phyloP scores from a whole-genome alignment of 1,139 yeast species.

The Zygoascus meyerae region DNA sequence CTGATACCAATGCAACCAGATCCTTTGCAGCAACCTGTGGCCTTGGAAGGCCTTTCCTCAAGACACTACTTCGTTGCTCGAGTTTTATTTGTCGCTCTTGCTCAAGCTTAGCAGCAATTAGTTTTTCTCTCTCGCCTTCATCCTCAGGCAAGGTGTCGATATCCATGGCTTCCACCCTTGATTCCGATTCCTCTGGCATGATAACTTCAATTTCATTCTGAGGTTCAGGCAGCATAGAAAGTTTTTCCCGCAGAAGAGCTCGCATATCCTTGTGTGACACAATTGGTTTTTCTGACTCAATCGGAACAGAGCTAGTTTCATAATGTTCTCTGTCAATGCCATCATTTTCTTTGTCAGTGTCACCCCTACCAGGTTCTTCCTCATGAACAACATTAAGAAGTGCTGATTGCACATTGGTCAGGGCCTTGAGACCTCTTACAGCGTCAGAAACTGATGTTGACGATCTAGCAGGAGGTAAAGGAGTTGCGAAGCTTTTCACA shows the following conservation, averaged over 20 bases:
- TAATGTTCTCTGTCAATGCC: too few relatives aligned
- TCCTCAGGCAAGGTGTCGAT: constrained; percentile 29
- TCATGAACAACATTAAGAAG: constrained; percentile 15
- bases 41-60: constrained; percentile 46
- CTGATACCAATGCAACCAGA: neutral
- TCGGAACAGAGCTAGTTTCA: neutral
- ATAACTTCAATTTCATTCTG: constrained; percentile 54
- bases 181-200: constrained; percentile 30
- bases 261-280: neutral
- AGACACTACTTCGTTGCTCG: constrained; percentile 44
- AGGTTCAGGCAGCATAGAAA: constrained; percentile 45
- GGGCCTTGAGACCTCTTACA: constrained; percentile 26
- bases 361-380: neutral
- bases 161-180: constrained; percentile 1
- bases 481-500: constrained; percentile 7
- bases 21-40: constrained; percentile 37
- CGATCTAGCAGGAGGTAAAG: neutral
- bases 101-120: constrained; percentile 23
- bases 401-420: constrained; percentile 29
- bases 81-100: constrained; percentile 26
- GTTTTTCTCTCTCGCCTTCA: constrained; percentile 35
- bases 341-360: neutral
- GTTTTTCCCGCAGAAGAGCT: neutral
- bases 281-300: neutral
- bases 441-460: constrained; percentile 22